Conservation (phyloP, 345 rosid species). For the Xanthoceras sorbifolium region DNA sequence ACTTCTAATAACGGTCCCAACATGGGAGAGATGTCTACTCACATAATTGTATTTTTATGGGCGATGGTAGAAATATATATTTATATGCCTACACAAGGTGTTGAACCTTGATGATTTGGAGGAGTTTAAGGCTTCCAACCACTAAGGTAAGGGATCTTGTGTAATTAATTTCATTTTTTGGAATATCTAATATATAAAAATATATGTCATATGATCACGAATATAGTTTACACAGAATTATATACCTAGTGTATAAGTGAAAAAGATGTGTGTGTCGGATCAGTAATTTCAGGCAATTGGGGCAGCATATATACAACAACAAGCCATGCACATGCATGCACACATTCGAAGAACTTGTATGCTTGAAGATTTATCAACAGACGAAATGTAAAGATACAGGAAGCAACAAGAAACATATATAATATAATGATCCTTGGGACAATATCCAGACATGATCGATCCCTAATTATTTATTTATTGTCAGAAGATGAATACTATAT, state of each 20-base stretch:
- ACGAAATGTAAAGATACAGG: constrained; percentile 2
- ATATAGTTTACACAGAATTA: not conserved
- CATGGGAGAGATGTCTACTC: too few relatives aligned
- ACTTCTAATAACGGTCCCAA: too few relatives aligned
- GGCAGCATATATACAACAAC: too few relatives aligned
- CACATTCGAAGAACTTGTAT: not conserved
- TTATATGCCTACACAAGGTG: too few relatives aligned
- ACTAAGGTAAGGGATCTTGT: too few relatives aligned
- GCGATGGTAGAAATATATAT: too few relatives aligned
- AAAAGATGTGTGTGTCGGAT: not conserved
- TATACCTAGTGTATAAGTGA: not conserved
- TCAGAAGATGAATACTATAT: not conserved
- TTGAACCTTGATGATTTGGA: too few relatives aligned
- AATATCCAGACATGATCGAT: not conserved
- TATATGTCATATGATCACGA: not conserved
- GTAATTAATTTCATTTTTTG: not conserved
- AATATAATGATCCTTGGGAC: not conserved
- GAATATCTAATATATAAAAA: too few relatives aligned
- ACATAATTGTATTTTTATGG: too few relatives aligned
- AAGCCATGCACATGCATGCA: constrained; percentile 2
- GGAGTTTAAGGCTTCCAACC: too few relatives aligned
- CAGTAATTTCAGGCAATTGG: not conserved
- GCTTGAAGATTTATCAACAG: not conserved
- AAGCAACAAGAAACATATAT: not conserved
- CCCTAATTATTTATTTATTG: not conserved